Percentiles rank a stretch among this genome's conserved stretches.
Conservation (phyloP, 495 filamentous ascomycete genomes). For the Trichocladium uniseriatum region DNA sequence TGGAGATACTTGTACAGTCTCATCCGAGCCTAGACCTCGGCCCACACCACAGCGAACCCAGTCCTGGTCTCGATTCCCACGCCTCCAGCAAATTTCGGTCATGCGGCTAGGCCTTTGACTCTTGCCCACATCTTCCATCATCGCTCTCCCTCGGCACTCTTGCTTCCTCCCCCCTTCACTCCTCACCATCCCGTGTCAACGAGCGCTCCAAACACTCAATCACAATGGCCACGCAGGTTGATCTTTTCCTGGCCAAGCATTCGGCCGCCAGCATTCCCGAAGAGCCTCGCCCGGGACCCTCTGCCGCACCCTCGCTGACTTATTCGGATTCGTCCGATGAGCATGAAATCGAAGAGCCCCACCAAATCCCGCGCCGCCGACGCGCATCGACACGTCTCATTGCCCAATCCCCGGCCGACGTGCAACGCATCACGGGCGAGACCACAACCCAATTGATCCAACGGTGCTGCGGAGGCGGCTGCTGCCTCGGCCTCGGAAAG, state of each 20-base stretch:
- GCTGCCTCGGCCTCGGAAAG: constrained; percentile 57
- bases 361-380: constrained; percentile 39
- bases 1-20: background rate
- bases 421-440: constrained; percentile 58
- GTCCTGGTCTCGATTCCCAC: background rate
- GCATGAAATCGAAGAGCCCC: constrained; percentile 31
- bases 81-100: constrained; percentile 2
- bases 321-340: constrained; percentile 42
- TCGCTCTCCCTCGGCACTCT: background rate
- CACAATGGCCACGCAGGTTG: constrained; percentile 24
- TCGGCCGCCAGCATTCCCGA: constrained; percentile 29
- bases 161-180: background rate
- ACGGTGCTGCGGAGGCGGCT: constrained; percentile 90
- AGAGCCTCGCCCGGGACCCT: constrained; percentile 26
- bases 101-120: constrained; percentile 2
- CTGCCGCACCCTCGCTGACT: constrained; percentile 41
- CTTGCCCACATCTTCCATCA: background rate
- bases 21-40: background rate
- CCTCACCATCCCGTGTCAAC: background rate
- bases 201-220: background rate
- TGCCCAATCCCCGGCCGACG: constrained; percentile 63
- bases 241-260: constrained; percentile 22
- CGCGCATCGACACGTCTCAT: constrained; percentile 77
- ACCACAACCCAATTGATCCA: constrained; percentile 50
- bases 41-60: background rate